These are phyloP conservation scores for Citrus australasica DNA, from an alignment of 345 rosid species.

Conservation along the genomic window DNA sequence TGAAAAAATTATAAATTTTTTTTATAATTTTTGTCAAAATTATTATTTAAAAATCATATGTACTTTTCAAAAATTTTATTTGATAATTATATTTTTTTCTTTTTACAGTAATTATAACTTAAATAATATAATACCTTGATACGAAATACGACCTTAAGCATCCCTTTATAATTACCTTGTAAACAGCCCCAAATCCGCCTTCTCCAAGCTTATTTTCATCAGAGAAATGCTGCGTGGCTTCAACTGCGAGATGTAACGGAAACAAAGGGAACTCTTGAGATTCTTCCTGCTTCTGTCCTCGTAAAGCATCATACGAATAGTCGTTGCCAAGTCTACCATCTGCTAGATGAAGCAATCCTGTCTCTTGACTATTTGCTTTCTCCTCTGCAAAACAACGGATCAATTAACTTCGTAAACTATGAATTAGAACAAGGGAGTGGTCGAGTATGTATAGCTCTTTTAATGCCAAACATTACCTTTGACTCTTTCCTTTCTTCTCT, in stretches of 20 bases:
- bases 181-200: not conserved
- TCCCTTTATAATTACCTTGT: not conserved
- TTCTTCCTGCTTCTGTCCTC: not conserved
- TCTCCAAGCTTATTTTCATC: not conserved
- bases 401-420: not conserved
- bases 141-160: fast-evolving
- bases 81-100: too few species aligned
- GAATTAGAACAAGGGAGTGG: not conserved
- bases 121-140: fast-evolving
- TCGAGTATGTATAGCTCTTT: not conserved
- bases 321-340: not conserved
- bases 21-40: too few species aligned
- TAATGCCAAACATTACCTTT: not conserved
- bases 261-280: not conserved
- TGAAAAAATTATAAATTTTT: too few species aligned
- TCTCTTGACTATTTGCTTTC: not conserved
- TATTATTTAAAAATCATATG: too few species aligned
- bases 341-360: not conserved
- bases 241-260: not conserved
- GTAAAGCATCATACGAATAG: not conserved
- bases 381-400: not conserved
- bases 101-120: too few species aligned
- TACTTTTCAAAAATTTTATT: too few species aligned
- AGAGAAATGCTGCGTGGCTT: not conserved
- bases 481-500: conserved; percentile 1